Evolutionary conservation across 306 rosid genomes (phyloP), one percentile per base, ranked within the genome.

Genomic region (Hippophae tibetana): DNA sequence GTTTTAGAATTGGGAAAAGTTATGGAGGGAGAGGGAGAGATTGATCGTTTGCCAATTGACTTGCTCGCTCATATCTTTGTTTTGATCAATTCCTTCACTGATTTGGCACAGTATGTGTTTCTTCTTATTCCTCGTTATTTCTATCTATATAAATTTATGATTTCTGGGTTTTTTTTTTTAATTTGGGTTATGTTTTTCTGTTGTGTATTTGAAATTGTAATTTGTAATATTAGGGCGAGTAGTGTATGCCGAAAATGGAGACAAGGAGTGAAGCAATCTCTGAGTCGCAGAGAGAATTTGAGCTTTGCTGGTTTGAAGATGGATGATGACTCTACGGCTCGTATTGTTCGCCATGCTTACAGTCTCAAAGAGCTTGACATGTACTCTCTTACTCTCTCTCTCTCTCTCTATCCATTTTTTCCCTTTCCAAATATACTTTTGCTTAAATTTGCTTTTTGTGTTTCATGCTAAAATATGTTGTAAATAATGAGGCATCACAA

Each of bases 231-330:
- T 69, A 90, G 96, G 71, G 95, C 96, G 6, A 78, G 96, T 63
- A 40, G 82, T 47, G 99, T 92, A 42, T 88, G 99, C 66, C 80
- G 89, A 83, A 92, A 82, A 68, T 92, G 99, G 99, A 86, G 79
- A 67, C 82, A 80, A 70, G 99, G 86, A 54, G 95, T 82, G 70
- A 84, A 75, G 56, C 90, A 69, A 59, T 88, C 96, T 58, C 51
- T 92, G 48, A 86, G 89, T 27, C 59, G 81, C 7, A 88, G 78
- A 62, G 74, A 80, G 58, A 67, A 64, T 72, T 74, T 93, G 57
- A 84, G 90, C 72, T 85, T 92, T 76, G 89, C 90, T 10, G 95
- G 93, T 69, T 82, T 86, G 86, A 83, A 77, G 61, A 92, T 92
- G 99, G 96, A 92, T 46, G 96, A 92, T 72, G 85, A 88, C 43